Evolutionary conservation across 2,329 filamentous ascomycete species (phyloP).

Genomic region (Paecilomyces formosus): DNA sequence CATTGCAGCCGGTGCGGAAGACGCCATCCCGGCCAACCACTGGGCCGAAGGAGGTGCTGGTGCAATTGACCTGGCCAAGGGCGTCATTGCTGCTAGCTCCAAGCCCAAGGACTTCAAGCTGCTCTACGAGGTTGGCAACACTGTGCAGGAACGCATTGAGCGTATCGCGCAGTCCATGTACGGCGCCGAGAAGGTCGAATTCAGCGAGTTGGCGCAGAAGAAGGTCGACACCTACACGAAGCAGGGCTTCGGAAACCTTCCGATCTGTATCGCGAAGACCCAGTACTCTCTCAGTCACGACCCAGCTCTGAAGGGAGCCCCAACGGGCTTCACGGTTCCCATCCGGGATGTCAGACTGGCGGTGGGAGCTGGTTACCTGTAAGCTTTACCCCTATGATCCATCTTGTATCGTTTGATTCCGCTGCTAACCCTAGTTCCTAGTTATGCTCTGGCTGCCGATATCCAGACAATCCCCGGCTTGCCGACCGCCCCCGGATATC

Average conservation of each 20-base stretch:
- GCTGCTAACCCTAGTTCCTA: conserved; percentile 36
- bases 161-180: conserved; percentile 91
- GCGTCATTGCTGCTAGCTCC: conserved; percentile 72
- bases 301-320: conserved; percentile 86
- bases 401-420: not conserved
- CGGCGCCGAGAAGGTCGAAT: conserved; percentile 79
- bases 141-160: conserved; percentile 83
- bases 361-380: conserved; percentile 87
- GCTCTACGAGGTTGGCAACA: conserved; percentile 72
- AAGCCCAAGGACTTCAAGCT: conserved; percentile 84
- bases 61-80: conserved; percentile 79
- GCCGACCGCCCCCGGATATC: conserved; percentile 87
- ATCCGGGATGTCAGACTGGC: conserved; percentile 92
- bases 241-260: conserved; percentile 86
- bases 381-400: conserved; percentile 32
- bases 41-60: conserved; percentile 93
- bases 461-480: conserved; percentile 97
- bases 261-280: conserved; percentile 96
- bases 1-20: conserved; percentile 83
- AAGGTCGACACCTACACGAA: conserved; percentile 93
- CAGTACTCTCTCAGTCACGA: conserved; percentile 96
- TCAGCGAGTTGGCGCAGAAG: conserved; percentile 87
- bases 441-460: conserved; percentile 88
- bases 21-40: conserved; percentile 90
- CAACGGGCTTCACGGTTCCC: conserved; percentile 86